Evolutionary conservation across 1,139 yeast species (phyloP).

Genomic region (Blastobotrys capitulatus): DNA sequence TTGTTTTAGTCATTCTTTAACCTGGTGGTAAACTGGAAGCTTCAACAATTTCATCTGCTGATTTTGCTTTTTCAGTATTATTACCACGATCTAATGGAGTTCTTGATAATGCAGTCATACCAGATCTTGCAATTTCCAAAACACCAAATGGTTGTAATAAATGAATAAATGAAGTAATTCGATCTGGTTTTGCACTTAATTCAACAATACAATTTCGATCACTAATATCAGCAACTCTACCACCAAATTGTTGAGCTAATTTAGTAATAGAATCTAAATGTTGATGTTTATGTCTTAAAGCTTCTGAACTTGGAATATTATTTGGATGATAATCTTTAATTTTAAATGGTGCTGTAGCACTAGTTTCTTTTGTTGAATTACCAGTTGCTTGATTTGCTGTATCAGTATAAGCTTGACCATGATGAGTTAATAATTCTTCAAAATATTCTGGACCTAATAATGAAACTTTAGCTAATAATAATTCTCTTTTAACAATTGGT

Average conservation of each 20-base stretch:
- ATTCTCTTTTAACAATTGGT: conserved; percentile 84
- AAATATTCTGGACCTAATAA: conserved; percentile 95
- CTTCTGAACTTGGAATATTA: conserved; percentile 85
- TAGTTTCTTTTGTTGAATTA: conserved; percentile 5
- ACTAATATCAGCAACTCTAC: conserved; percentile 84
- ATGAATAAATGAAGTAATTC: conserved; percentile 80
- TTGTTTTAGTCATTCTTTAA: too few relatives aligned
- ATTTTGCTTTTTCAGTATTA: conserved; percentile 43
- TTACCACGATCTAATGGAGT: conserved; percentile 65
- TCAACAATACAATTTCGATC: conserved; percentile 94
- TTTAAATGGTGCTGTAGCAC: conserved; percentile 21
- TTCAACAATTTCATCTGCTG: conserved; percentile 55
- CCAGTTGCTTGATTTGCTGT: conserved; percentile 29
- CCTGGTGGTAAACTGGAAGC: conserved; percentile 75
- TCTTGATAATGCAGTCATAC: conserved; percentile 98
- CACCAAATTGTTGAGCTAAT: conserved; percentile 83
- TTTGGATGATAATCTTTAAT: conserved; percentile 61
- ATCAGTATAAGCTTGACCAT: conserved; percentile 43
- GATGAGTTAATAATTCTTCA: conserved; percentile 89
- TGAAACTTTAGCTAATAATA: conserved; percentile 85
- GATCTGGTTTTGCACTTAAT: conserved; percentile 87
- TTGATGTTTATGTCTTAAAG: conserved; percentile 86
- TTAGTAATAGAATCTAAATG: conserved; percentile 82
- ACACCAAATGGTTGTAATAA: conserved; percentile 94
- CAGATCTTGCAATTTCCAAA: conserved; percentile 92